Evolutionary conservation across 345 rosid genomes (phyloP), one percentile per base, ranked within the genome.

Genomic region (Dimocarpus longan): DNA sequence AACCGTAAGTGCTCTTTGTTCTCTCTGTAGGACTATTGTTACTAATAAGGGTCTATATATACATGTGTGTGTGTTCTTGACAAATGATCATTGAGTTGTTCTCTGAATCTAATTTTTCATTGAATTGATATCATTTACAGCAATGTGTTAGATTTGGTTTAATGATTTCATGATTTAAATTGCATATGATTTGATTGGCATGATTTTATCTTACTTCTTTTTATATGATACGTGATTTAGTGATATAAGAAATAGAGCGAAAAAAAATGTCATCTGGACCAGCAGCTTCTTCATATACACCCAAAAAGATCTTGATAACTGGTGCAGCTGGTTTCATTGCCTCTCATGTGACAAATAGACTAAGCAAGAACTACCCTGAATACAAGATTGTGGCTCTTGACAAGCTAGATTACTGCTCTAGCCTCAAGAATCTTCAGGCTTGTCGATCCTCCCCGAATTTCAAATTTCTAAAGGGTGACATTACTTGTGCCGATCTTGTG

Each of bases 281-380:
- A 60, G 82, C 24, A 60, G 59, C n/a, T 54, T 54, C 81, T 28
- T 54, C 87, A 1, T 87, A 87, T 86, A 76, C 81, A 42, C 92
- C 93, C 7, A 87, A 78, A 82, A 86, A 81, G 79, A 90, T 90
- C 82, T 89, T 90, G 40, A 85, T 90, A 59, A 90, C 92, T 8
- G 93, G 93, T 22, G 92, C 93, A 44, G 91, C 93, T 39, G 93
- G 93, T 48, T 90, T 90, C 79, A 89, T 90, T 73, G 91, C 89
- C 16, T 90, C 92, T 1, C 92, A 89, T 82, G 90, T 89, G 5
- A 86, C 91, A 37, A 82, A 78, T 52, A 80, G 90, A 32, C 44
- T 90, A 56, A 82, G 85, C 81, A 84, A 79, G 22, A 86, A 81
- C 82, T 85, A 90, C 73, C 91, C 90, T 5, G 82, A 86, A 22